These are phyloP conservation scores for Adansonia gregorii DNA, from an alignment of 441 rosid species.

Conservation along the genomic window DNA sequence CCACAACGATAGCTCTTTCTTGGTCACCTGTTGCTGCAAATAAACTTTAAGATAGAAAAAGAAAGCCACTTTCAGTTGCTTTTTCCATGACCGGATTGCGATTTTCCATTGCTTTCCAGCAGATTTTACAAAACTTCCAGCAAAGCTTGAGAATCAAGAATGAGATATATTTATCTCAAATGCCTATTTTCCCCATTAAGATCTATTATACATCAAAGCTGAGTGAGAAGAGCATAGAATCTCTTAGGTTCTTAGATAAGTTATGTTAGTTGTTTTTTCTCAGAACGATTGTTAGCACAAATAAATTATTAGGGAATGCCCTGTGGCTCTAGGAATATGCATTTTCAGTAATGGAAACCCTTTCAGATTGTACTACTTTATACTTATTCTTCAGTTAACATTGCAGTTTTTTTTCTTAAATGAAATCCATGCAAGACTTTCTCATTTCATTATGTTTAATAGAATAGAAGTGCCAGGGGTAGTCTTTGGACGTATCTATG, in stretches of 20 bases:
- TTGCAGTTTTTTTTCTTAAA: neutral
- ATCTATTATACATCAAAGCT: slow-evolving; percentile 43
- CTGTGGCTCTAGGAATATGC: slow-evolving; percentile 23
- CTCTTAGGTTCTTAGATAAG: slow-evolving; percentile 55
- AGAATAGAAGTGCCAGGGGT: too few species aligned
- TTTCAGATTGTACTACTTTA: slow-evolving; percentile 21
- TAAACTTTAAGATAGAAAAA: slow-evolving; percentile 34
- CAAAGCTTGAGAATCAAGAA: slow-evolving; percentile 42
- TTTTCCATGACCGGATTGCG: slow-evolving; percentile 34
- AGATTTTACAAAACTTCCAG: slow-evolving; percentile 30
- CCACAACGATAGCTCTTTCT: slow-evolving; percentile 40
- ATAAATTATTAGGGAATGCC: neutral
- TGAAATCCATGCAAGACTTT: neutral
- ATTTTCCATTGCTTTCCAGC: slow-evolving; percentile 35
- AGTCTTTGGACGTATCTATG: too few species aligned
- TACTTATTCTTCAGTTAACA: neutral
- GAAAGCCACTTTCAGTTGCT: slow-evolving; percentile 29
- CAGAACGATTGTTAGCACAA: neutral
- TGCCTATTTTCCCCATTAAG: slow-evolving; percentile 40
- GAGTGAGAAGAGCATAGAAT: slow-evolving; percentile 43
- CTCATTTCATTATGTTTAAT: neutral
- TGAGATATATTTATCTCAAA: slow-evolving; percentile 39
- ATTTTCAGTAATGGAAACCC: slow-evolving; percentile 28
- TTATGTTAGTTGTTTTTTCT: slow-evolving; percentile 33
- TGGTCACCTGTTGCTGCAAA: slow-evolving; percentile 38